Conservation (phyloP, 2,329 filamentous ascomycete species). For the Pestalotiopsis fici region DNA sequence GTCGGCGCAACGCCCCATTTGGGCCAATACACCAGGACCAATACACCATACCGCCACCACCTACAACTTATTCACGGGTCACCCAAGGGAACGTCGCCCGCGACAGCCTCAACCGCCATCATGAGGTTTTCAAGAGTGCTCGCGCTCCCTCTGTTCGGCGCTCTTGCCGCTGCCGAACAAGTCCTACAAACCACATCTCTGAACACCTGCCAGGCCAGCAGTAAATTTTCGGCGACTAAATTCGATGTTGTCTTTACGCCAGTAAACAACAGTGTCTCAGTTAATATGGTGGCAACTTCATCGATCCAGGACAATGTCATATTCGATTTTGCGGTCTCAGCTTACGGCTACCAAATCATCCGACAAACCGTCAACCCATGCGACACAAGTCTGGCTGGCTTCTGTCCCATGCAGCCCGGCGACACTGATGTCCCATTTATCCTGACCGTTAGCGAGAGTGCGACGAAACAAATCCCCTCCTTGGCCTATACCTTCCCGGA, state of each 20-base stretch:
- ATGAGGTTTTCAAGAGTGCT: not conserved
- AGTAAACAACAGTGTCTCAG: slow-evolving; percentile 61
- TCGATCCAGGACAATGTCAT: slow-evolving; percentile 73
- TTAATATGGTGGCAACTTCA: slow-evolving; percentile 74
- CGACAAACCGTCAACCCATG: slow-evolving; percentile 70
- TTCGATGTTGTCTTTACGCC: slow-evolving; percentile 77
- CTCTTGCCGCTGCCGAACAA: slow-evolving; percentile 10
- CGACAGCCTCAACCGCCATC: not conserved
- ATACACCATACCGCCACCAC: not conserved
- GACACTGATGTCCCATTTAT: slow-evolving; percentile 54
- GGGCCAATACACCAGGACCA: not conserved
- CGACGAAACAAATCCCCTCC: slow-evolving; percentile 68
- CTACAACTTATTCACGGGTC: not conserved
- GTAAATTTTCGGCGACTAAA: slow-evolving; percentile 75
- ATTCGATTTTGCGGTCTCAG: slow-evolving; percentile 69
- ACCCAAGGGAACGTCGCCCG: not conserved
- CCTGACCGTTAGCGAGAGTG: slow-evolving; percentile 53
- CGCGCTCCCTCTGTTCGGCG: not conserved
- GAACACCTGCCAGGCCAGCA: slow-evolving; percentile 74
- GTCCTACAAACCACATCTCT: slow-evolving; percentile 56
- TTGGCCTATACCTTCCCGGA: slow-evolving; percentile 91
- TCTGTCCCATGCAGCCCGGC: slow-evolving; percentile 69
- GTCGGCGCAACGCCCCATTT: not conserved
- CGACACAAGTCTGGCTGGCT: slow-evolving; percentile 59
- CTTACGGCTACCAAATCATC: slow-evolving; percentile 72